Conservation (phyloP, 495 filamentous ascomycete species). For the Rusavskia elegans region DNA sequence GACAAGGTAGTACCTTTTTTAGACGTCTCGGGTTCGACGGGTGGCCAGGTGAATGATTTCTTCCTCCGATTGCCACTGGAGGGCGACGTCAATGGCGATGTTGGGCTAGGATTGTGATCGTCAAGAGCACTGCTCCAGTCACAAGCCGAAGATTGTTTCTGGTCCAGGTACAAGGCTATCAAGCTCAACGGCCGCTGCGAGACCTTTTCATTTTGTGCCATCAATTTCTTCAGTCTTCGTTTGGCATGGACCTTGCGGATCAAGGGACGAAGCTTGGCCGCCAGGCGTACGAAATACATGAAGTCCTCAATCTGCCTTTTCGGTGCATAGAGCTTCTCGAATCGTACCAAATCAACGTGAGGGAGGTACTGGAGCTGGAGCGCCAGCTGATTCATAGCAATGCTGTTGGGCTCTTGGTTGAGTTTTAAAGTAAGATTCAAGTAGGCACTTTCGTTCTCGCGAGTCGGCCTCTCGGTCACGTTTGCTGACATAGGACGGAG, state of each 20-base stretch:
- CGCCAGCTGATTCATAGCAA: slow-evolving; percentile 13
- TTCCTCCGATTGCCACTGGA: background rate
- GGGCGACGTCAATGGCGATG: no score
- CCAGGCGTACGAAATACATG: slow-evolving; percentile 1
- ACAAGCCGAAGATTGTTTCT: background rate
- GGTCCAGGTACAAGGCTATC: background rate
- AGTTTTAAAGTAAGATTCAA: slow-evolving; percentile 13
- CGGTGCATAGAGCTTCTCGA: slow-evolving; percentile 9
- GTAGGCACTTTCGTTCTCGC: background rate
- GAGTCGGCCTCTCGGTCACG: background rate
- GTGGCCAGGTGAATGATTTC: slow-evolving; percentile 5
- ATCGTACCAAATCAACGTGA: slow-evolving; percentile 7
- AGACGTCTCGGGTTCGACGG: background rate
- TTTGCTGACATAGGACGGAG: slow-evolving; percentile 6
- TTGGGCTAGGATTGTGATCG: background rate
- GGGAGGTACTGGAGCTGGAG: slow-evolving; percentile 12
- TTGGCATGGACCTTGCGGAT: slow-evolving; percentile 4
- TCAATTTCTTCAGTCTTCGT: background rate
- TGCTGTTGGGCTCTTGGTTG: slow-evolving; percentile 3
- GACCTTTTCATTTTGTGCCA: background rate
- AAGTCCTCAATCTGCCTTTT: slow-evolving; percentile 8
- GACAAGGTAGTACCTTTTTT: background rate
- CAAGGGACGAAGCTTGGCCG: slow-evolving; percentile 3
- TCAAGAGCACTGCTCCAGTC: slow-evolving; percentile 8
- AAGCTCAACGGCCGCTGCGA: background rate